Conservation (phyloP, 2,329 filamentous ascomycete genomes). For the Penicillium sp. region DNA sequence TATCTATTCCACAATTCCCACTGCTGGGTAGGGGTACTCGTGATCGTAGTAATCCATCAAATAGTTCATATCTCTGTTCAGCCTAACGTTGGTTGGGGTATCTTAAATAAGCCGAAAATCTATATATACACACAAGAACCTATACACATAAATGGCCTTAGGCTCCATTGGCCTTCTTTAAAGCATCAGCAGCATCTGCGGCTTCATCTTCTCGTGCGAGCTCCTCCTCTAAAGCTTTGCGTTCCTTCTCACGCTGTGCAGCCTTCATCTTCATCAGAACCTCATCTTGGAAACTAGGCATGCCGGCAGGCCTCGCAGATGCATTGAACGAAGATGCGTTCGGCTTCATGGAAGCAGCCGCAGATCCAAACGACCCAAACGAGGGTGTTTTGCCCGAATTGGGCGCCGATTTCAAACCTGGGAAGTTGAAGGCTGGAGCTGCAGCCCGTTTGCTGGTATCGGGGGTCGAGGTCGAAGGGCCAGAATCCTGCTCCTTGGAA, state of each 20-base stretch:
- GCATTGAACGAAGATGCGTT: conserved; percentile 28
- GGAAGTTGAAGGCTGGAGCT: conserved; percentile 37
- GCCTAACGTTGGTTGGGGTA: conserved; percentile 22
- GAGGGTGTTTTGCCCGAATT: conserved; percentile 40
- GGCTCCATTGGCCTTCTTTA: conserved; percentile 13
- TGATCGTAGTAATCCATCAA: background rate
- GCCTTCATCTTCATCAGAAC: conserved; percentile 60
- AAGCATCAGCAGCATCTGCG: conserved; percentile 36
- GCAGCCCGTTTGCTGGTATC: conserved; percentile 12
- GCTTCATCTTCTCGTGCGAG: conserved; percentile 51
- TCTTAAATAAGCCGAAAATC: conserved; percentile 14
- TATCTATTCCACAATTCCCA: no score
- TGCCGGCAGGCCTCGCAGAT: conserved; percentile 27
- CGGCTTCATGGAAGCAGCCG: conserved; percentile 29
- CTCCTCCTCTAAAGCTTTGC: conserved; percentile 54
- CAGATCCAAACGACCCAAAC: conserved; percentile 43
- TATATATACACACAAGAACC: conserved; percentile 3
- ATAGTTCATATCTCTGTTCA: background rate
- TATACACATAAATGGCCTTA: background rate
- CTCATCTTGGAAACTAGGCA: conserved; percentile 46
- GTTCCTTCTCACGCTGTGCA: conserved; percentile 55
- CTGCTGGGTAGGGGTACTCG: no score
- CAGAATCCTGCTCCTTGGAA: conserved; percentile 23
- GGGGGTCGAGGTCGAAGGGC: background rate
- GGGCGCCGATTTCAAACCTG: conserved; percentile 30